Evolutionary conservation across 441 rosid species (phyloP), one percentile per base, ranked within the genome.

Genomic region (Brassica balearica): DNA sequence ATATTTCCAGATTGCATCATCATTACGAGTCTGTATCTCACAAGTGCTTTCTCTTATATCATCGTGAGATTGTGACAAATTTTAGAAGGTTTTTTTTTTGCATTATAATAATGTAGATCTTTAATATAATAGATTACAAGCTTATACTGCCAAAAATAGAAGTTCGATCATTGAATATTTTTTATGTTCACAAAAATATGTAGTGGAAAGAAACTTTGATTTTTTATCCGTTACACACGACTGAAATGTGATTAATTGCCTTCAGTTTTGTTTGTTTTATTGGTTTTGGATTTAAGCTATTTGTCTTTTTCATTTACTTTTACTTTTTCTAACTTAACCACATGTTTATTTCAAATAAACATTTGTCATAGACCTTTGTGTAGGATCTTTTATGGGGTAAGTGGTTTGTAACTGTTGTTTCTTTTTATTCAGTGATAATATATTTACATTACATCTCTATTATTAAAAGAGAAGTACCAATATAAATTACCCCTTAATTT

Each of bases 401-500:
- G 56, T 11, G 17, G 27, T 41, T 66, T 27, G 70, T 66, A 68
- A 68, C 72, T 48, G 72, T 8, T 68, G 61, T 48, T 48, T 68
- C 61, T 48, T 68, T 68, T 68, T 46, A 12, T 67, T 22, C 8
- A 46, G 20, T 22, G 59, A 67, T 43, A 1, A 67, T 43, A 23
- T 67, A 67, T 46, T 46, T 43, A 4, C 10, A 46, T 22, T 67
- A 29, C 41, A 29, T n/a, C n/a, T n/a, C n/a, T n/a, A n/a, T n/a
- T n/a, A n/a, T n/a, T n/a, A n/a, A n/a, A n/a, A n/a, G n/a, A n/a
- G n/a, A n/a, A n/a, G n/a, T n/a, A n/a, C n/a, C n/a, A n/a, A n/a
- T n/a, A n/a, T n/a, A n/a, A n/a, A n/a, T n/a, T n/a, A n/a, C n/a
- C n/a, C n/a, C n/a, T n/a, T n/a, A n/a, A n/a, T n/a, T n/a, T n/a